Evolutionary conservation across 805 yeast genomes (phyloP).

Genomic region (Schwanniomyces sp.): DNA sequence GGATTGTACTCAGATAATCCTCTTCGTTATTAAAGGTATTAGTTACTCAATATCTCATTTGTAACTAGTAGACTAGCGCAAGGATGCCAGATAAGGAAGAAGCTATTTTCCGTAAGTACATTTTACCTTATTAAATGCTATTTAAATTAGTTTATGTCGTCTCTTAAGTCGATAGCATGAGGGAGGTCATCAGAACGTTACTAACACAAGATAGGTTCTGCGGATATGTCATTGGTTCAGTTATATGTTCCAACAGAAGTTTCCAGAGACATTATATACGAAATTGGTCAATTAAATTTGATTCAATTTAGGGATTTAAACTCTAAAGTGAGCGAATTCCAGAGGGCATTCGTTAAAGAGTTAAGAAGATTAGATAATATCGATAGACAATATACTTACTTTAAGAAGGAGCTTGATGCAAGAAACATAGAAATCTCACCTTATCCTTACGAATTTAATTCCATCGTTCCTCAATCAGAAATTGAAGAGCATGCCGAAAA

Average conservation of each 20-base stretch:
- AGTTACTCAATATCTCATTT: neutral
- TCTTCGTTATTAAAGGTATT: neutral
- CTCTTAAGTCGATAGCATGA: neutral
- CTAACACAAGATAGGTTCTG: conserved; percentile 58
- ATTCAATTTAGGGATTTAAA: conserved; percentile 88
- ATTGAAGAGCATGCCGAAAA: conserved; percentile 70
- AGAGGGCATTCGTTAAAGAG: conserved; percentile 87
- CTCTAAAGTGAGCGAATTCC: conserved; percentile 76
- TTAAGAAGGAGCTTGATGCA: conserved; percentile 48
- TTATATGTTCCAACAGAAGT: conserved; percentile 89
- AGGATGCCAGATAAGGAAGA: conserved; percentile 38
- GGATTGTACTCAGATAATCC: neutral
- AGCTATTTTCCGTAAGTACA: conserved; percentile 45
- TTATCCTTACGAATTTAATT: conserved; percentile 24
- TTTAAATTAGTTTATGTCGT: neutral
- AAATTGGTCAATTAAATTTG: conserved; percentile 81
- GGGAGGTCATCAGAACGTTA: conserved; percentile 2
- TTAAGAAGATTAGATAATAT: conserved; percentile 79
- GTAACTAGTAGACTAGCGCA: neutral
- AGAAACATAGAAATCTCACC: conserved; percentile 42
- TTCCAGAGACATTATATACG: conserved; percentile 80
- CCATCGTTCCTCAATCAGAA: conserved; percentile 48
- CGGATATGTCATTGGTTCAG: conserved; percentile 95
- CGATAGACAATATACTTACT: conserved; percentile 68
- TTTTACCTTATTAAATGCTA: neutral